Percentiles rank a stretch among this genome's conserved stretches.
phyloP scores from a whole-genome alignment of 768 basidiomycete genomes.

The Mycena maculata region DNA sequence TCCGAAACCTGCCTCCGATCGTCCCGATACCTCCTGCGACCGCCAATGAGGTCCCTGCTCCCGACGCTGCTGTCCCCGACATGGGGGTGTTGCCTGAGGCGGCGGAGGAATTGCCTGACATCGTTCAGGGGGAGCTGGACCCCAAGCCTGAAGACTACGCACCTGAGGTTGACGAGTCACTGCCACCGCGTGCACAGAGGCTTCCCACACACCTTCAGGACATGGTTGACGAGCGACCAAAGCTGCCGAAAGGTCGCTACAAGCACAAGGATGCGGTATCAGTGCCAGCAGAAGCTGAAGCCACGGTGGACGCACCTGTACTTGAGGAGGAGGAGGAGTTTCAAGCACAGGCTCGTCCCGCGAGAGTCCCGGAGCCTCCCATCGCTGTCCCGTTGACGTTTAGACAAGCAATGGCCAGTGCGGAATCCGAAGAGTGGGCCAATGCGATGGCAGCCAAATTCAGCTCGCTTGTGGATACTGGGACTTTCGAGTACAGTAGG shows the following conservation, averaged over 20 bases:
- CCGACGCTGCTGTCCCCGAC: too few species aligned
- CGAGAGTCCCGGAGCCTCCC: neutral
- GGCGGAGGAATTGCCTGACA: neutral
- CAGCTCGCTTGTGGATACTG: constrained; percentile 1
- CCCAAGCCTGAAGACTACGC: too few species aligned
- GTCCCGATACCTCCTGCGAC: neutral
- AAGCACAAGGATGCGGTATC: neutral
- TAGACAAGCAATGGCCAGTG: constrained; percentile 9
- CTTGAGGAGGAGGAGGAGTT: constrained; percentile 13
- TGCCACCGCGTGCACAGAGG: neutral
- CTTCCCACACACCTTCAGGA: neutral
- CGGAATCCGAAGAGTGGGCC: neutral
- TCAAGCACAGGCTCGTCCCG: constrained; percentile 12
- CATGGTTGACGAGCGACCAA: constrained; percentile 12
- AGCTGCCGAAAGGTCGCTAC: constrained; percentile 11
- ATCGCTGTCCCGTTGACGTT: constrained; percentile 2
- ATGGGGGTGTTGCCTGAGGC: too few species aligned
- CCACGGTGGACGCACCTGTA: neutral
- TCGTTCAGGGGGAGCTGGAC: too few species aligned
- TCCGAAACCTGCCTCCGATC: constrained; percentile 8
- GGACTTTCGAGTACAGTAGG: constrained; percentile 3
- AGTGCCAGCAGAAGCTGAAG: too few species aligned
- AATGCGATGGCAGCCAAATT: neutral
- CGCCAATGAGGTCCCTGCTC: neutral
- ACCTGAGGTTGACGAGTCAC: neutral